These are phyloP conservation scores for Tricladium varicosporioides DNA, from an alignment of 2,329 filamentous ascomycete species.

Conservation along the genomic window DNA sequence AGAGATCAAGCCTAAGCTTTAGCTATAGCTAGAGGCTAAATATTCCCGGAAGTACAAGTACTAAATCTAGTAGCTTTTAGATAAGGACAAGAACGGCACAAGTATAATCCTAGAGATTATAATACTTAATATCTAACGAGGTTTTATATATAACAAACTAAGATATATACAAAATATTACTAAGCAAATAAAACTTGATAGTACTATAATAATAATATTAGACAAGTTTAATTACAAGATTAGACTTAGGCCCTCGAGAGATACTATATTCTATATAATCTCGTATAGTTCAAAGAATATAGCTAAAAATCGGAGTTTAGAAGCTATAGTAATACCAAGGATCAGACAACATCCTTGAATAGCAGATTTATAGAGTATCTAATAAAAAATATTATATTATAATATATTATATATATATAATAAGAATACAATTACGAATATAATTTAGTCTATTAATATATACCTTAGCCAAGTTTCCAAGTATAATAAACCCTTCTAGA, in stretches of 20 bases:
- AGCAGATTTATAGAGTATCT: conserved; percentile 11
- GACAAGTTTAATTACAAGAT: conserved; percentile 1
- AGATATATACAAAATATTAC: neutral
- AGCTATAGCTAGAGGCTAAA: conserved; percentile 9
- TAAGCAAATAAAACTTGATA: conserved; percentile 2
- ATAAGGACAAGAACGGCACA: neutral
- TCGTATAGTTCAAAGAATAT: conserved; percentile 9
- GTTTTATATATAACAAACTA: neutral
- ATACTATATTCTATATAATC: conserved; percentile 8
- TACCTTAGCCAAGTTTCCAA: neutral
- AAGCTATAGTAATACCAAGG: conserved; percentile 14
- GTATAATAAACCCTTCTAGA: conserved; percentile 2
- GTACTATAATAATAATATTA: conserved; percentile 3
- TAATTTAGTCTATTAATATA: neutral
- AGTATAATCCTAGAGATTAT: neutral
- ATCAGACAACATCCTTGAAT: conserved; percentile 14
- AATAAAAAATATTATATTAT: neutral
- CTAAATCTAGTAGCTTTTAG: conserved; percentile 12
- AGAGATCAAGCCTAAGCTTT: conserved; percentile 15
- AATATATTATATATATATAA: too few relatives aligned
- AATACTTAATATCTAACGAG: neutral
- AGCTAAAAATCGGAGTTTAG: conserved; percentile 7
- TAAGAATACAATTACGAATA: neutral
- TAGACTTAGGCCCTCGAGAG: conserved; percentile 2
- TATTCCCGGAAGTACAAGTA: conserved; percentile 12